Conservation (phyloP, 257 asterid species). For the Przewalskia tangutica region DNA sequence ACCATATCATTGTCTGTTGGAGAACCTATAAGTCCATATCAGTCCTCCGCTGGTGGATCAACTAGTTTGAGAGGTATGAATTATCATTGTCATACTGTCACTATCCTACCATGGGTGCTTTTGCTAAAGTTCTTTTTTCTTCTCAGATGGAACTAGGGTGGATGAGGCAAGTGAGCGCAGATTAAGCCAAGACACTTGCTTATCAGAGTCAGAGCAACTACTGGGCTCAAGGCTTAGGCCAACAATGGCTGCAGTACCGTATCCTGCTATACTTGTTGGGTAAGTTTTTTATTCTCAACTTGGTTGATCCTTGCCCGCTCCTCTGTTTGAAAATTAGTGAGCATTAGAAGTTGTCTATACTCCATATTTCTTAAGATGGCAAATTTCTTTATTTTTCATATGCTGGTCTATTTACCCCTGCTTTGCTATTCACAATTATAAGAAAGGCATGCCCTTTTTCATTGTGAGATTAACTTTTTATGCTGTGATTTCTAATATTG, state of each 20-base stretch:
- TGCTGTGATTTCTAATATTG: not conserved
- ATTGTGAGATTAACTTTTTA: not conserved
- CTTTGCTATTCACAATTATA: not conserved
- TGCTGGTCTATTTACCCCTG: not conserved
- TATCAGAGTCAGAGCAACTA: slow-evolving; percentile 70
- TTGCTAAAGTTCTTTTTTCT: slow-evolving; percentile 8
- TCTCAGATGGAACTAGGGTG: slow-evolving; percentile 56
- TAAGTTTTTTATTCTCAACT: slow-evolving; percentile 22
- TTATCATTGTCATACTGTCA: not conserved
- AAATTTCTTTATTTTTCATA: not conserved
- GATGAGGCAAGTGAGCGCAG: slow-evolving; percentile 54
- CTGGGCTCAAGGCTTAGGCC: slow-evolving; percentile 58
- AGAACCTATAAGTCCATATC: slow-evolving; percentile 85
- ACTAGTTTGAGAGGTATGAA: slow-evolving; percentile 52
- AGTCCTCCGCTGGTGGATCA: slow-evolving; percentile 53
- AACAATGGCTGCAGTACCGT: slow-evolving; percentile 79
- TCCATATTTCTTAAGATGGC: not conserved
- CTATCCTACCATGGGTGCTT: not conserved
- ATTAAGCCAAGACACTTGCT: slow-evolving; percentile 33
- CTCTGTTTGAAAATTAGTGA: not conserved
- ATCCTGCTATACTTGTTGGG: slow-evolving; percentile 98
- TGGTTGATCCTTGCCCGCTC: not conserved
- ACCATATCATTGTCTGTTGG: slow-evolving; percentile 66
- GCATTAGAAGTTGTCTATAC: not conserved
- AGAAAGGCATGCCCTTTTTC: not conserved